A percentile compares a stretch with the other conserved stretches of the same genome.
These are phyloP conservation scores for Pleodorina starrii DNA, from an alignment of 139 green algal species.

Conservation along the genomic window DNA sequence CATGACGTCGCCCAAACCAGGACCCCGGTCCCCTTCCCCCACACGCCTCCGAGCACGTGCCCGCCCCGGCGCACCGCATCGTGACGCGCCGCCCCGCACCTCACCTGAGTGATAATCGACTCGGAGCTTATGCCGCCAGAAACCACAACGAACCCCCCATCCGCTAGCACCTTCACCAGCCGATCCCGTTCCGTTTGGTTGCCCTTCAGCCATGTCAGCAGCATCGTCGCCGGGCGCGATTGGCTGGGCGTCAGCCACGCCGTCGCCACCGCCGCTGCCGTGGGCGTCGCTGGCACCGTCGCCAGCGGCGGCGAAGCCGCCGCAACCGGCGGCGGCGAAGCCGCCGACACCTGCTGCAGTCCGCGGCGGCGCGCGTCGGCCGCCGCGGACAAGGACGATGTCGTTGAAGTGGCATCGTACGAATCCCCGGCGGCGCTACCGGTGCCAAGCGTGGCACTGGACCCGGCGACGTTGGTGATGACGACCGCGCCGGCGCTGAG, in stretches of 20 bases:
- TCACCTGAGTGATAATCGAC: conserved; percentile 5
- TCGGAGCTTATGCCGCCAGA: background rate
- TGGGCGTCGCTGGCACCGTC: no score
- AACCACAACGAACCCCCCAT: background rate
- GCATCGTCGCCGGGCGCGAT: background rate
- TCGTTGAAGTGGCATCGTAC: conserved; percentile 22
- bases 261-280: background rate
- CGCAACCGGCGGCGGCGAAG: background rate
- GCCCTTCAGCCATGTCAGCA: background rate
- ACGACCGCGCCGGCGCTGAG: background rate
- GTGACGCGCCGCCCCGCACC: background rate
- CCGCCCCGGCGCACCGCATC: background rate
- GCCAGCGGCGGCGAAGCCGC: background rate
- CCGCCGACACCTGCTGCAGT: background rate
- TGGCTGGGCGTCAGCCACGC: background rate
- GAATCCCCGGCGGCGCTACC: conserved; percentile 3
- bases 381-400: no score
- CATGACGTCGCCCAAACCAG: background rate
- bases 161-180: background rate
- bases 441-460: background rate
- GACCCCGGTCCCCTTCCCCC: background rate
- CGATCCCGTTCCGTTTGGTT: background rate
- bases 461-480: background rate
- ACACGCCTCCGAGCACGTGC: background rate
- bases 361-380: background rate